Evolutionary conservation across 2,329 filamentous ascomycete species (phyloP), one percentile per base, ranked within the genome.

Genomic region (Grosmannia serpens): DNA sequence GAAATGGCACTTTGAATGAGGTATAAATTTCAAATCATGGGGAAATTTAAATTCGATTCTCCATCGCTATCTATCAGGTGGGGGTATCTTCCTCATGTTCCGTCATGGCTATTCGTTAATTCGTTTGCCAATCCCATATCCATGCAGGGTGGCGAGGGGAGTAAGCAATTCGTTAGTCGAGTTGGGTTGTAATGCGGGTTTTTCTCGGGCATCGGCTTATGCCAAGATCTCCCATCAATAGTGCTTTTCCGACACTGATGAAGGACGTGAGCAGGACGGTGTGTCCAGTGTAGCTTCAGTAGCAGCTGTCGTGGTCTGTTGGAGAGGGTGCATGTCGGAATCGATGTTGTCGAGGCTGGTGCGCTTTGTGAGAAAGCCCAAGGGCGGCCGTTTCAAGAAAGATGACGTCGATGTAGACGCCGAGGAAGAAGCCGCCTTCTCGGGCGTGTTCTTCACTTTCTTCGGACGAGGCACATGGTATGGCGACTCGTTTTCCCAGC

Each of bases 401-500:
- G 56, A 27, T 27, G 24, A 11, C 20, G 41, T 51, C 11, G 44
- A 49, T 10, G 44, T 47, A 20, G 54, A 56, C 5, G n/a, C 9
- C 4, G 38, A 24, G 3, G 29, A n/a, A 20, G 20, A 22, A 24
- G n/a, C 22, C 33, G 33, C 24, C 22, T 44, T 26, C 24, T 44
- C 41, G 8, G 41, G 41, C 8, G n/a, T 22, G 8, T 22, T 46
- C 26, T 57, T 44, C 20, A 10, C 11, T 27, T 53, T 57, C 56
- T 52, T 52, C 13, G 47, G 35, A 13, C 31, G 46, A 1, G 56
- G 35, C 22, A 58, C 38, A 11, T 58, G 56, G 11, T 49, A 35
- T 3, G 56, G 41, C 29, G 56, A 35, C 2, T 35, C 56, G 1
- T 26, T 33, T n/a, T 58, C 56, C 56, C 56, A 58, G 56, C 56